Percentiles rank a stretch among this genome's conserved stretches.
Evolutionary conservation across 2,329 filamentous ascomycete species (phyloP).

Genomic region (Fonsecaea nubica): DNA sequence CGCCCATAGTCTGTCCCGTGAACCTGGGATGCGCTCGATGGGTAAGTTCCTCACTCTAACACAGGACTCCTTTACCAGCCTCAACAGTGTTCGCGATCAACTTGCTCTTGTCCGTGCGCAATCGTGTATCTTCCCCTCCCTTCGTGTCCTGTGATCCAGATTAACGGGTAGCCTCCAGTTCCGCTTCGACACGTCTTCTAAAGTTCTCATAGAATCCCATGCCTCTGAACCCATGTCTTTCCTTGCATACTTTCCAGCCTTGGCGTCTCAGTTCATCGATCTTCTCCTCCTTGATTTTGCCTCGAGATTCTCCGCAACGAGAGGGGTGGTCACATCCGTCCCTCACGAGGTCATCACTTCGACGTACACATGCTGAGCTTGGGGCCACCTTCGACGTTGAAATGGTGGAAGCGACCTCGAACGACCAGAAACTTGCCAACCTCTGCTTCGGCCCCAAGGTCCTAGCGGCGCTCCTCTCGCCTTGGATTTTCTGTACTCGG

Average conservation of each 20-base stretch:
- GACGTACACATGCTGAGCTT: neutral
- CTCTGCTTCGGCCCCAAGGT: conserved; percentile 24
- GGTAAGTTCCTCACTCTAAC: too few relatives aligned
- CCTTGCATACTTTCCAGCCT: conserved; percentile 38
- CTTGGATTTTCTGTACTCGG: conserved; percentile 23
- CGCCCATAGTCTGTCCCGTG: too few relatives aligned
- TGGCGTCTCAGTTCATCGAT: conserved; percentile 32
- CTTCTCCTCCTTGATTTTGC: conserved; percentile 27
- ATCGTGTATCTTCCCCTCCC: neutral
- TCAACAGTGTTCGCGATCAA: too few relatives aligned
- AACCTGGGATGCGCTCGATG: too few relatives aligned
- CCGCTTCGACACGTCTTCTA: conserved; percentile 26
- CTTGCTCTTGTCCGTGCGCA: too few relatives aligned
- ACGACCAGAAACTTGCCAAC: conserved; percentile 35
- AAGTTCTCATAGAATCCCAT: conserved; percentile 36
- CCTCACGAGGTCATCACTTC: neutral
- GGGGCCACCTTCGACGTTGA: neutral
- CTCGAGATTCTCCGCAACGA: neutral
- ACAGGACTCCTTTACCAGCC: too few relatives aligned
- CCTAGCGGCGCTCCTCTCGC: conserved; percentile 21
- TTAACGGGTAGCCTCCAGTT: conserved; percentile 13
- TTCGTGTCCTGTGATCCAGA: neutral
- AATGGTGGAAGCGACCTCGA: conserved; percentile 7
- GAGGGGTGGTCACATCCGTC: neutral
- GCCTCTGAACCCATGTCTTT: conserved; percentile 38